A percentile compares a stretch with the other conserved stretches of the same genome.
phyloP scores from a whole-genome alignment of 352 stramenopile species.

The Phytophthora sp. region DNA sequence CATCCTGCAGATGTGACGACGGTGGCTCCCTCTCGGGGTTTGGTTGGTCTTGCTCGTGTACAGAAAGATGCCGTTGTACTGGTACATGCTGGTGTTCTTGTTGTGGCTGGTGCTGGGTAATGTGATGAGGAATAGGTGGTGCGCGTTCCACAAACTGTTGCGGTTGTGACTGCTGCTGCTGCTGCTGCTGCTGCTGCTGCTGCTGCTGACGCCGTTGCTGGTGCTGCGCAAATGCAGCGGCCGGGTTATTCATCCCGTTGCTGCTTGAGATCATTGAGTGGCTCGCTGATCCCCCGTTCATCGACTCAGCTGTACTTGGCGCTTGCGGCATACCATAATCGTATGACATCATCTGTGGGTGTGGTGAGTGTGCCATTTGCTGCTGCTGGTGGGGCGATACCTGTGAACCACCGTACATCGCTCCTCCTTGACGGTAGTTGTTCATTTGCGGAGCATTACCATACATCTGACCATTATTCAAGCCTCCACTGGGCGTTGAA shows the following conservation, averaged over 20 bases:
- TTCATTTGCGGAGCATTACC: constrained; percentile 32
- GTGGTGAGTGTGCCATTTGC: constrained; percentile 41
- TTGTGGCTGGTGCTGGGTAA: constrained; percentile 23
- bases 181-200: constrained; percentile 44
- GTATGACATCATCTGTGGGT: constrained; percentile 55
- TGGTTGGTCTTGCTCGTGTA: constrained; percentile 36
- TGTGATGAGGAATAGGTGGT: constrained; percentile 17
- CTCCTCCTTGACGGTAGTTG: constrained; percentile 37
- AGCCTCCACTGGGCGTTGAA: constrained; percentile 26
- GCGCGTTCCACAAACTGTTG: constrained; percentile 32
- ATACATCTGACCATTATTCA: constrained; percentile 39
- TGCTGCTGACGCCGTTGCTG: constrained; percentile 36
- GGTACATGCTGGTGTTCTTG: constrained; percentile 2
- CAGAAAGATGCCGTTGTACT: constrained; percentile 10
- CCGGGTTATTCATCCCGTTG: constrained; percentile 40
- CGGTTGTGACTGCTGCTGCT: constrained; percentile 32
- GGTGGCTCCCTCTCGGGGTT: constrained; percentile 35
- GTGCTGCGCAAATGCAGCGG: constrained; percentile 49
- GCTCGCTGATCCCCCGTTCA: constrained; percentile 20
- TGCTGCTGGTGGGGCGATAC: constrained; percentile 38
- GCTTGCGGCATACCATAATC: constrained; percentile 32
- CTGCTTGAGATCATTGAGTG: constrained; percentile 23
- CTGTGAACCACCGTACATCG: constrained; percentile 30
- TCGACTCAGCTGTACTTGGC: constrained; percentile 21
- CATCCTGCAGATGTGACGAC: constrained; percentile 23